phyloP scores from a whole-genome alignment of 23 red algal species.

The Chondrus crispus region DNA sequence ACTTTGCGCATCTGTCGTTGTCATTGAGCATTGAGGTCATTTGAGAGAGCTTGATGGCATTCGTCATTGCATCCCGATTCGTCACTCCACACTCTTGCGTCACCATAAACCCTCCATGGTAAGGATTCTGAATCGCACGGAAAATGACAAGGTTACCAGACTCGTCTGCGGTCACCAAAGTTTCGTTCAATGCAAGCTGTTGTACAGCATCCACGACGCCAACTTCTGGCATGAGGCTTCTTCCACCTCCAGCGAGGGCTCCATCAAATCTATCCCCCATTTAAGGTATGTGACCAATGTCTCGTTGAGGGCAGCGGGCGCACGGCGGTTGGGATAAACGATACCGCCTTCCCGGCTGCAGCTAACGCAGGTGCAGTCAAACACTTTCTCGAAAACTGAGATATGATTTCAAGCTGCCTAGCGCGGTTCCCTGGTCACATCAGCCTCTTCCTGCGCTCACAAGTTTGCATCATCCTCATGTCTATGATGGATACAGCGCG shows the following conservation, averaged over 20 bases:
- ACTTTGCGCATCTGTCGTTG: slow-evolving; percentile 31
- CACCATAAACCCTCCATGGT: slow-evolving; percentile 34
- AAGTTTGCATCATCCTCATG: too few relatives aligned
- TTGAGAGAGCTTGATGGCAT: slow-evolving; percentile 49
- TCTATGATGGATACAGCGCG: too few relatives aligned
- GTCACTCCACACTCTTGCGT: neutral
- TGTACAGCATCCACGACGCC: slow-evolving; percentile 20
- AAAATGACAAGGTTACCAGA: slow-evolving; percentile 23
- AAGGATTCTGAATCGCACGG: slow-evolving; percentile 37
- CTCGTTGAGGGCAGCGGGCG: too few relatives aligned
- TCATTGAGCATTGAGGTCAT: slow-evolving; percentile 61
- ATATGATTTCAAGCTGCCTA: too few relatives aligned
- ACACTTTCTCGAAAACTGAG: too few relatives aligned
- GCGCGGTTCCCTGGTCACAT: too few relatives aligned
- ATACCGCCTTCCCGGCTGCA: too few relatives aligned
- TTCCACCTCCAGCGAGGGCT: slow-evolving; percentile 7
- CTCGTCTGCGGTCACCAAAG: slow-evolving; percentile 26
- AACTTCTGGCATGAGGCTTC: neutral
- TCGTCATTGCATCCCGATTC: neutral
- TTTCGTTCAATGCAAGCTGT: slow-evolving; percentile 26
- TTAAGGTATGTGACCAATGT: too few relatives aligned
- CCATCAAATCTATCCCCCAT: slow-evolving; percentile 67
- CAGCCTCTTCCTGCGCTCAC: too few relatives aligned
- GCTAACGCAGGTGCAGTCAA: too few relatives aligned
- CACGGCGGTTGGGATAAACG: too few relatives aligned